Base-by-base conservation (phyloP, 805 yeast species). In the Teunomyces funiuensis region DNA sequence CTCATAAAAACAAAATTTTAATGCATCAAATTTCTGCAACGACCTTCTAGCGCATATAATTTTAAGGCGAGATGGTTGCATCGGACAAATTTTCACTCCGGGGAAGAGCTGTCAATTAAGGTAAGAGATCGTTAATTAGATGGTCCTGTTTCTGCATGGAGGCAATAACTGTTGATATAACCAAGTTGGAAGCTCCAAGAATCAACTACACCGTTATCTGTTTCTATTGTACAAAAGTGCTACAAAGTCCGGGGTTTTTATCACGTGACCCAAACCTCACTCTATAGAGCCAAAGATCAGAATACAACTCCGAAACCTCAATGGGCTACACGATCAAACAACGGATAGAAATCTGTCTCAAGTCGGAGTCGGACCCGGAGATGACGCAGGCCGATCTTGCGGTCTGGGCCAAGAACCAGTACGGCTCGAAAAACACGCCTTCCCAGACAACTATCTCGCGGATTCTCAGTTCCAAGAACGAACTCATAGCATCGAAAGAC, bases 381-480 rank as follows among this genome's bases (percentile, higher is more conserved):
- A 79, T 82, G 86, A 82, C 85, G 2, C 87, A 82, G 55, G 66
- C 71, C 9, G 85, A 82, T 46, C 57, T 82, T 36, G 87, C 86
- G 1, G 58, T 63, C 36, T 82, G 87, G 87, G 85, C 85, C 1
- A 74, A 74, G 54, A 60, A 66, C 22, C 66, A 76, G 13, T 81
- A 77, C 51, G 77, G 76, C 17, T 63, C 79, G 1, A 55, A 63
- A 1, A 76, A 65, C 48, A 74, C 81, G 3, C 85, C 86, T 0
- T 78, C 85, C 0, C 87, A 82, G 51, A 82, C 86, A 2, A 82
- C 87, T 2, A 80, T 82, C 3, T 78, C 84, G 6, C 62, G 87
- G 31, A 73, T 82, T 13, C 57, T 82, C 43, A 76, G 82, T 28
- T 74, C 77, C 40, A 79, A 79, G 43, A 77, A 76, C 44, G 80